These are phyloP conservation scores for Purpureocillium lavendulum DNA, from an alignment of 2,329 filamentous ascomycete genomes.

Conservation along the genomic window DNA sequence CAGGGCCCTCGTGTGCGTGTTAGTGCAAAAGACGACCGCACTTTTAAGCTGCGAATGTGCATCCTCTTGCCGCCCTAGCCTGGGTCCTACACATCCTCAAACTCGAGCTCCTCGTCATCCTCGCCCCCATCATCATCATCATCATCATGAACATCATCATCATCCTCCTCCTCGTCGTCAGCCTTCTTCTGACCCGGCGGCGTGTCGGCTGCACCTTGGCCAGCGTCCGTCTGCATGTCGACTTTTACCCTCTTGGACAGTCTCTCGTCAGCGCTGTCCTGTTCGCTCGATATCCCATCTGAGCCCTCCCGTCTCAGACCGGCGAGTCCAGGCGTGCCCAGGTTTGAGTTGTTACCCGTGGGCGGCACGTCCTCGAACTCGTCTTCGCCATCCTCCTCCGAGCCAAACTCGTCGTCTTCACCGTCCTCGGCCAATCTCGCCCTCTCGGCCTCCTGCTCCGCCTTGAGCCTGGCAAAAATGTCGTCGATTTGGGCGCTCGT, in stretches of 20 bases:
- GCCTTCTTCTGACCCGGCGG: conserved; percentile 40
- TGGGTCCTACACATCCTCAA: conserved; percentile 43
- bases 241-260: conserved; percentile 54
- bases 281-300: conserved; percentile 14
- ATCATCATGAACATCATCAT: conserved; percentile 48
- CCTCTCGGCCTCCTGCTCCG: conserved; percentile 44
- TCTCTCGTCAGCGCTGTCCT: conserved; percentile 29
- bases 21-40: no score
- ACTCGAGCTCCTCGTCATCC: conserved; percentile 47
- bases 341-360: conserved; percentile 20
- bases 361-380: conserved; percentile 44
- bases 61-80: no score
- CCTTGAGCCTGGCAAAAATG: conserved; percentile 59
- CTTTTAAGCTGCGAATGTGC: no score
- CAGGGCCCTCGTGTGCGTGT: no score
- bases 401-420: conserved; percentile 24
- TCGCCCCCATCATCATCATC: conserved; percentile 39
- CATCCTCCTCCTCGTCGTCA: conserved; percentile 50
- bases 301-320: conserved; percentile 26
- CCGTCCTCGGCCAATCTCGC: conserved; percentile 18
- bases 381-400: conserved; percentile 31
- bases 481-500: conserved; percentile 54
- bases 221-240: conserved; percentile 46
- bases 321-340: conserved; percentile 21
- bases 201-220: conserved; percentile 31